A percentile compares a stretch with the other conserved stretches of the same genome.
Conservation (phyloP, 139 green algal genomes). For the Raphidocelis subcapitata region DNA sequence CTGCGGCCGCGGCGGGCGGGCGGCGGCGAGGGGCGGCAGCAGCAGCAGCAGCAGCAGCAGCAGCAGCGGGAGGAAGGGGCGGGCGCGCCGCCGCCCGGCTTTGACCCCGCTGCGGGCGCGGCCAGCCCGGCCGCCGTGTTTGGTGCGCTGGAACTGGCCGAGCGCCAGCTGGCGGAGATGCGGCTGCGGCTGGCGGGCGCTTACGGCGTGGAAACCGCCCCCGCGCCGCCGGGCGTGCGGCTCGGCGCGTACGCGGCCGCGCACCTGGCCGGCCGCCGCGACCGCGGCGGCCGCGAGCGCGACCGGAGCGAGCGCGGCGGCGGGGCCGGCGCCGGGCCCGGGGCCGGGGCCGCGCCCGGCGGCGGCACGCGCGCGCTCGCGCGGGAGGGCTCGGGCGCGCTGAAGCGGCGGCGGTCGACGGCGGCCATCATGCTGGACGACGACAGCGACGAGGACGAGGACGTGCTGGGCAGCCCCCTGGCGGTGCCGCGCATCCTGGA, state of each 20-base stretch:
- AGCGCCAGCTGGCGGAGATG: conserved; percentile 30
- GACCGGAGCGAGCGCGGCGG: neutral
- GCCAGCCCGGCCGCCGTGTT: conserved; percentile 22
- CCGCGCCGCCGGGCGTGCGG: conserved; percentile 9
- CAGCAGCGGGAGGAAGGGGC: neutral
- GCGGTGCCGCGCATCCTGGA: too few species aligned
- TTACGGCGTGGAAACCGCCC: conserved; percentile 23
- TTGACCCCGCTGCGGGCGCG: conserved; percentile 7
- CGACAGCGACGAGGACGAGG: too few species aligned
- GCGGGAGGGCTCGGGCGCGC: neutral
- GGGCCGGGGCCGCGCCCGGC: too few species aligned
- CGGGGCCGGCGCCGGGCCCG: neutral
- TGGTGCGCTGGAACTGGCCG: conserved; percentile 35
- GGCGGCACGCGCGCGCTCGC: too few species aligned
- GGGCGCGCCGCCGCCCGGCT: neutral
- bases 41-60: neutral
- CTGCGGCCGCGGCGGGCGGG: neutral
- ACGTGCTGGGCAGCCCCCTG: too few species aligned
- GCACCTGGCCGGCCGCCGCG: neutral
- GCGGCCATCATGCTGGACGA: too few species aligned
- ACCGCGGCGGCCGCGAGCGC: neutral
- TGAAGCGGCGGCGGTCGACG: neutral
- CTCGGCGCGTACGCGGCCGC: conserved; percentile 14
- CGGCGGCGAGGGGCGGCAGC: neutral
- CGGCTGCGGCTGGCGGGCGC: conserved; percentile 19